Percentiles rank a stretch among this genome's conserved stretches.
phyloP scores from a whole-genome alignment of 2,329 filamentous ascomycete species.

The Colletotrichum siamense region DNA sequence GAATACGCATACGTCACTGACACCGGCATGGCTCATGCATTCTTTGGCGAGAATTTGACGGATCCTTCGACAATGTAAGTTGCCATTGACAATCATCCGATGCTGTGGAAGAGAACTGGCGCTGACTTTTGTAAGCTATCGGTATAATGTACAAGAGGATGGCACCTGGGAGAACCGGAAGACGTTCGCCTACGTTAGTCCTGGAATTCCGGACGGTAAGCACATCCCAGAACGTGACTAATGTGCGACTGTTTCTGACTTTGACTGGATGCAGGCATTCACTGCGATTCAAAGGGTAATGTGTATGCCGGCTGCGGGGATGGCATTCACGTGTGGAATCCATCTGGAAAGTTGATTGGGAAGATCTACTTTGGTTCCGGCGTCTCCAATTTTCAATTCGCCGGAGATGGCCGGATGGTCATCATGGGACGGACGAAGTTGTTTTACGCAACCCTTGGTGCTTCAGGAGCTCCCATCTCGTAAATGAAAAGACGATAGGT shows the following conservation, averaged over 20 bases:
- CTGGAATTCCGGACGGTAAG: conserved; percentile 63
- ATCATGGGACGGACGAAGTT: conserved; percentile 39
- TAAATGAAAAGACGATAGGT: not conserved
- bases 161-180: conserved; percentile 54
- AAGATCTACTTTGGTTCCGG: conserved; percentile 59
- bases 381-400: conserved; percentile 52
- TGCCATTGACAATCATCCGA: fast-evolving
- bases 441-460: conserved; percentile 35
- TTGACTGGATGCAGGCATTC: conserved; percentile 41
- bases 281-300: conserved; percentile 59
- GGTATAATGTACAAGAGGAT: conserved; percentile 48
- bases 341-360: conserved; percentile 50
- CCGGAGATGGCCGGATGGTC: conserved; percentile 38
- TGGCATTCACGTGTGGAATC: conserved; percentile 54
- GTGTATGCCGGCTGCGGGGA: conserved; percentile 58
- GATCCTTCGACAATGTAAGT: conserved; percentile 54
- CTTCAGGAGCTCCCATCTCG: conserved; percentile 6
- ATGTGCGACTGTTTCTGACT: not conserved
- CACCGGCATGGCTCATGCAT: conserved; percentile 52
- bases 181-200: conserved; percentile 61
- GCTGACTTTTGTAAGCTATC: conserved; percentile 39
- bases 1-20: conserved; percentile 61
- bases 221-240: fast-evolving
- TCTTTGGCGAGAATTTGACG: conserved; percentile 46
- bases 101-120: not conserved